A percentile compares a stretch with the other conserved stretches of the same genome.
Conservation (phyloP, 2,329 filamentous ascomycete genomes). For the Alternaria sp. region DNA sequence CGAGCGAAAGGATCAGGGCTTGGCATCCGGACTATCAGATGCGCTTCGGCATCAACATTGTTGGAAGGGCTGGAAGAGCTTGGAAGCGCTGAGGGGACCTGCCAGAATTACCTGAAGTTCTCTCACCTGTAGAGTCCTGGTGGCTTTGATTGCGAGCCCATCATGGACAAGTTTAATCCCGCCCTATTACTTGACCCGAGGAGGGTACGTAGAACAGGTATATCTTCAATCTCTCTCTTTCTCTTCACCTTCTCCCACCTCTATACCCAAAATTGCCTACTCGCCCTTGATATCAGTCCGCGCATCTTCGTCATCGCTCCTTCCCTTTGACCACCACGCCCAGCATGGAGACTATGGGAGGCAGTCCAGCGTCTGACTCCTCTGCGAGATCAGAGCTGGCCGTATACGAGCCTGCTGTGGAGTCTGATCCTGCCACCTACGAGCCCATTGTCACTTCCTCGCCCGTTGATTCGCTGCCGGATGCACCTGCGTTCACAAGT, state of each 20-base stretch:
- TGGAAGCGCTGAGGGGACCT: neutral
- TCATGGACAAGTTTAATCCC: constrained; percentile 28
- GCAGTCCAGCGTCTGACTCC: neutral
- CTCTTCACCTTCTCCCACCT: neutral
- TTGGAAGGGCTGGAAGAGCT: constrained; percentile 1
- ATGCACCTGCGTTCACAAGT: constrained; percentile 1
- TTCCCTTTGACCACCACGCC: neutral
- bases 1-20: constrained; percentile 15
- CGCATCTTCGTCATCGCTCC: neutral
- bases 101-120: neutral
- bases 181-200: constrained; percentile 36
- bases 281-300: neutral
- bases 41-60: constrained; percentile 11
- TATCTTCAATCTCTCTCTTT: constrained; percentile 9
- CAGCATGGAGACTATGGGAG: neutral
- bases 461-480: neutral
- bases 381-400: neutral
- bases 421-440: neutral
- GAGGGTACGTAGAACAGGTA: constrained; percentile 35
- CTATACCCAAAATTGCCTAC: neutral
- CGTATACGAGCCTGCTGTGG: neutral
- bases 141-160: constrained; percentile 15
- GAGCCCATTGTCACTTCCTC: neutral
- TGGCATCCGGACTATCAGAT: constrained; percentile 22
- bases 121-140: constrained; percentile 13